Evolutionary conservation across 2,329 filamentous ascomycete species (phyloP).

Genomic region (Septoria petroselini): DNA sequence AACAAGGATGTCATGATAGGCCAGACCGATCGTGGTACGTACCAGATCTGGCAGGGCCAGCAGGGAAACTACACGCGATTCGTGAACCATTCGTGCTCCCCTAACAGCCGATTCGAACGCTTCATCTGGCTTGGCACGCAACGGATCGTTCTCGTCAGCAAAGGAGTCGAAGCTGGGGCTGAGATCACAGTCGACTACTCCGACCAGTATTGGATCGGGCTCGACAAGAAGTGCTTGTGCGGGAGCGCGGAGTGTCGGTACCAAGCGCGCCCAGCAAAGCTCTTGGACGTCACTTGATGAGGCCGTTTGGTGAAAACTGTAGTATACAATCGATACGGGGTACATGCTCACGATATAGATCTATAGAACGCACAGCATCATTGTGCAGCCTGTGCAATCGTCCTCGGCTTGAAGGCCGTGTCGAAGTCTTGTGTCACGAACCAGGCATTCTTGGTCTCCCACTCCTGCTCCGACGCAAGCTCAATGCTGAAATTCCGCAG

Average conservation of each 20-base stretch:
- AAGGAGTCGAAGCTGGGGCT: constrained; percentile 52
- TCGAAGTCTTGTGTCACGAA: constrained; percentile 52
- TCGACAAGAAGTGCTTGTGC: constrained; percentile 56
- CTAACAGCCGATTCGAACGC: constrained; percentile 56
- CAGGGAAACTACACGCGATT: constrained; percentile 59
- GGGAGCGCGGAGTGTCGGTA: constrained; percentile 54
- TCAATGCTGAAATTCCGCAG: constrained; percentile 62
- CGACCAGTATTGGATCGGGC: constrained; percentile 55
- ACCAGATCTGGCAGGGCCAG: constrained; percentile 58
- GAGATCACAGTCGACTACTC: constrained; percentile 61
- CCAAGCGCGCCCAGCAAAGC: constrained; percentile 17
- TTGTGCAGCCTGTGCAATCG: constrained; percentile 5
- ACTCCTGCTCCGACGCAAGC: constrained; percentile 43
- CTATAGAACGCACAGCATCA: constrained; percentile 2
- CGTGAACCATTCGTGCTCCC: constrained; percentile 58
- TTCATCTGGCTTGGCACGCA: constrained; percentile 58
- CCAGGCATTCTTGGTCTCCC: constrained; percentile 54
- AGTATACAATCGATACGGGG: not conserved
- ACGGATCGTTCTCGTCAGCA: constrained; percentile 55
- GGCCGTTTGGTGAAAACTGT: not conserved
- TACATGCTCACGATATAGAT: constrained; percentile 7
- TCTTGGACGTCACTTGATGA: constrained; percentile 5
- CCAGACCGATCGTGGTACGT: constrained; percentile 45
- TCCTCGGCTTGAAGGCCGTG: constrained; percentile 42
- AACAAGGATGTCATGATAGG: constrained; percentile 55